A percentile compares a stretch with the other conserved stretches of the same genome.
These are phyloP conservation scores for Hypoxylon lenormandii DNA, from an alignment of 495 filamentous ascomycete species.

Conservation along the genomic window DNA sequence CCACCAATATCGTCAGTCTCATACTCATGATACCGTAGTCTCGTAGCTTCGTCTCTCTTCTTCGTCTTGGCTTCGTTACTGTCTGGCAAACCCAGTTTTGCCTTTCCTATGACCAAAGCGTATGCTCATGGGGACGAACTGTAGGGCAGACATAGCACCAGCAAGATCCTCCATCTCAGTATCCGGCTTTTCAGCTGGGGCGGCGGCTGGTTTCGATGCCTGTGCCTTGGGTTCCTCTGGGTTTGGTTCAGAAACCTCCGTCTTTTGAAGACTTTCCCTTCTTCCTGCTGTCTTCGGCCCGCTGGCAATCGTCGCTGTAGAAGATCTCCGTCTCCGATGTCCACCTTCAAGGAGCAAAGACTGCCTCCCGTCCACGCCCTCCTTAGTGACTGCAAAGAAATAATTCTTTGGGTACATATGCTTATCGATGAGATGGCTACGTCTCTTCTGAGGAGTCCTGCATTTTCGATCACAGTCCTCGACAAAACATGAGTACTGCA, in stretches of 20 bases:
- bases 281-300: slow-evolving; percentile 45
- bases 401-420: slow-evolving; percentile 93
- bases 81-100: slow-evolving; percentile 60
- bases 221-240: slow-evolving; percentile 19
- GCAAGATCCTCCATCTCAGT: slow-evolving; percentile 76
- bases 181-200: slow-evolving; percentile 54
- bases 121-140: slow-evolving; percentile 83
- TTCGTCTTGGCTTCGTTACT: slow-evolving; percentile 29
- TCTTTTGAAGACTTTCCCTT: slow-evolving; percentile 42
- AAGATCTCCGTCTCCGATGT: slow-evolving; percentile 64
- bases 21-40: slow-evolving; percentile 24
- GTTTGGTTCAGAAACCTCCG: slow-evolving; percentile 27
- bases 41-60: slow-evolving; percentile 30
- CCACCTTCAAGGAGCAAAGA: slow-evolving; percentile 75
- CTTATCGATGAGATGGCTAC: slow-evolving; percentile 90
- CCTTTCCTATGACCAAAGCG: slow-evolving; percentile 73
- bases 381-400: slow-evolving; percentile 87
- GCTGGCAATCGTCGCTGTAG: slow-evolving; percentile 46
- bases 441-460: slow-evolving; percentile 81
- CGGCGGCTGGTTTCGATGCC: slow-evolving; percentile 8
- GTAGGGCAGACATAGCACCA: slow-evolving; percentile 83
- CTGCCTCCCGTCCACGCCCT: slow-evolving; percentile 84
- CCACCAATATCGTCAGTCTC: slow-evolving; percentile 11
- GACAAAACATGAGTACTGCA: slow-evolving; percentile 86
- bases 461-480: slow-evolving; percentile 89